Conservation (phyloP, 129 eudicot genomes). For the Chrysanthemum lavandulifolium region DNA sequence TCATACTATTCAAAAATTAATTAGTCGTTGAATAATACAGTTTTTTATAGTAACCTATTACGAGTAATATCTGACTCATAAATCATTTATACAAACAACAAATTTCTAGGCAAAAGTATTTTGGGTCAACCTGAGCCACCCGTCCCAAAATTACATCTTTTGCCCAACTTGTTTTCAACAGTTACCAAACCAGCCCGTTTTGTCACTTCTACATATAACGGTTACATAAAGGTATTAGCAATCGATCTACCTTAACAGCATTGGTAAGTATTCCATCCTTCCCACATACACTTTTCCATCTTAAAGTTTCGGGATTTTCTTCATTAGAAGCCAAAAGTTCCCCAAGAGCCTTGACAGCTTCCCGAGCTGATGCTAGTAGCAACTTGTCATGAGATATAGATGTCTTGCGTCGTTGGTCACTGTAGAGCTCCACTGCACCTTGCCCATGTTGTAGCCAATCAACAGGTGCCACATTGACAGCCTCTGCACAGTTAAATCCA, state of each 20-base stretch:
- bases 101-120: constrained; percentile 1
- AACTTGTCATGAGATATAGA: constrained; percentile 78
- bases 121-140: background rate
- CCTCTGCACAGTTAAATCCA: constrained; percentile 87
- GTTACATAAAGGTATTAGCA: background rate
- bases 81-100: background rate
- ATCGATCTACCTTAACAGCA: constrained; percentile 55
- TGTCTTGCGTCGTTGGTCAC: constrained; percentile 66
- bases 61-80: background rate
- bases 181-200: background rate
- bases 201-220: background rate
- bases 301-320: constrained; percentile 35
- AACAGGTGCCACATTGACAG: constrained; percentile 83
- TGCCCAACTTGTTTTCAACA: background rate
- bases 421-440: constrained; percentile 69
- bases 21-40: too few species aligned
- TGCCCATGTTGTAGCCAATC: constrained; percentile 86
- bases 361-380: constrained; percentile 56
- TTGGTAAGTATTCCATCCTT: constrained; percentile 57
- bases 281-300: constrained; percentile 67
- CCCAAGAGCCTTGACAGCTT: constrained; percentile 53
- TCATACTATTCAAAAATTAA: background rate
- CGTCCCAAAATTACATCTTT: background rate
- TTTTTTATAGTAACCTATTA: background rate
- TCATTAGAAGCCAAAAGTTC: constrained; percentile 37